Base-by-base conservation (phyloP, 495 filamentous ascomycete species). In the Neurospora sp. region DNA sequence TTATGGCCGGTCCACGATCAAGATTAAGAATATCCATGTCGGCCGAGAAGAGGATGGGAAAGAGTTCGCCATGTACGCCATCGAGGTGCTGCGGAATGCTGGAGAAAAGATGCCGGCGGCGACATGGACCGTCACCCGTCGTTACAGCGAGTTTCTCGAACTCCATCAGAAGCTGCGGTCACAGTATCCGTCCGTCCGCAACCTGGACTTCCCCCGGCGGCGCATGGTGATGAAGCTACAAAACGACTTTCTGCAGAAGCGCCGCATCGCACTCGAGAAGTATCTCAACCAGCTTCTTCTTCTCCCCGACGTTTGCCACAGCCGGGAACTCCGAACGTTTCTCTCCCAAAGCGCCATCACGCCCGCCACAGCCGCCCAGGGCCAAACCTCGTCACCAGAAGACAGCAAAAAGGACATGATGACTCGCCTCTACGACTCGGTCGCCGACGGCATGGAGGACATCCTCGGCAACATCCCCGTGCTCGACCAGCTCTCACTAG, bases 391-490 rank as follows among this genome's bases (percentile, higher is more conserved):
- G 11, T 74, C 79, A 73, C 83, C 80, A 54, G 83, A 85, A 45
- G 87, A 87, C 70, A 90, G 93, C 77, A 89, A 90, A 66, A 93
- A 92, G 75, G 96, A 98, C 79, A 92, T 98, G 75, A 94, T 99
- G 62, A 93, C 93, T 0, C 89, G 96, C 19, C 90, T 99, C 62
- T 98, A 98, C 83, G 95, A 95, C 80, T 97, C 94, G 3, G 94
- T 99, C 66, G 89, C 95, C 4, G 95, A 98, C 79, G 96, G 96
- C 39, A 97, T 98, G 94, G 96, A 99, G 82, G 96, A 99, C 76
- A 94, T 98, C 70, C 85, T 99, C 54, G 84, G 96, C 45, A 98
- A 97, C 79, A 94, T 98, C 70, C 93, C 96, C 5, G 93, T 98
- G 0, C 88, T 99, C 15, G 96, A 98, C 76, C 96, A 98, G 78